These are phyloP conservation scores for Pseudoturritis turrita DNA, from an alignment of 345 rosid species.

Conservation along the genomic window DNA sequence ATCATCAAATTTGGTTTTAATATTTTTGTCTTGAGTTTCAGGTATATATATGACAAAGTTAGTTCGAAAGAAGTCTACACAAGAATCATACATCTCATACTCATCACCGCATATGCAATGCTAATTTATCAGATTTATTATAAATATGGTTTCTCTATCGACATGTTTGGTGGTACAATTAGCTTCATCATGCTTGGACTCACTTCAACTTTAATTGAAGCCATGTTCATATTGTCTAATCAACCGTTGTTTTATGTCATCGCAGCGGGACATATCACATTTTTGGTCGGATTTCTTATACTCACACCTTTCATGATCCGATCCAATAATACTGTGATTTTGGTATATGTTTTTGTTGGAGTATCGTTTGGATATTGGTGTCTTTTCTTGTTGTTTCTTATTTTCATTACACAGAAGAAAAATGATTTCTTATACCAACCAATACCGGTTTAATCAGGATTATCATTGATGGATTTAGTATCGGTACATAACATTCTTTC, in stretches of 20 bases:
- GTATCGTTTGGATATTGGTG: slow-evolving; percentile 5
- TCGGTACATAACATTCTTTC: no score
- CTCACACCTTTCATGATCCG: neutral
- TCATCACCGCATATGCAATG: neutral
- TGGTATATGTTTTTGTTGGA: neutral
- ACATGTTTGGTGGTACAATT: neutral
- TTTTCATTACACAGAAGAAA: neutral
- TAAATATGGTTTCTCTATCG: neutral
- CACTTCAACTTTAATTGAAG: neutral
- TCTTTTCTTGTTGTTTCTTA: neutral
- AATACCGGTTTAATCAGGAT: neutral
- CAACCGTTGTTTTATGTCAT: neutral
- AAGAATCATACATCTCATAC: neutral
- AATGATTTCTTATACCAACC: neutral
- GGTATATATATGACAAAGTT: neutral
- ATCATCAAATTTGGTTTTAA: no score
- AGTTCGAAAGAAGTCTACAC: neutral
- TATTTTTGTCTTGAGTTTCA: neutral
- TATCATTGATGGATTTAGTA: neutral
- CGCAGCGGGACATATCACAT: slow-evolving; percentile 7
- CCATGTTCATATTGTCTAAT: neutral
- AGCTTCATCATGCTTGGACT: neutral
- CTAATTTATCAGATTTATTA: neutral
- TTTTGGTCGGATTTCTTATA: neutral
- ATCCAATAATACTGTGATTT: neutral